Base-by-base conservation (phyloP, 192 early-diverging fungal genomes). In the Phlyctochytrium planicorne region DNA sequence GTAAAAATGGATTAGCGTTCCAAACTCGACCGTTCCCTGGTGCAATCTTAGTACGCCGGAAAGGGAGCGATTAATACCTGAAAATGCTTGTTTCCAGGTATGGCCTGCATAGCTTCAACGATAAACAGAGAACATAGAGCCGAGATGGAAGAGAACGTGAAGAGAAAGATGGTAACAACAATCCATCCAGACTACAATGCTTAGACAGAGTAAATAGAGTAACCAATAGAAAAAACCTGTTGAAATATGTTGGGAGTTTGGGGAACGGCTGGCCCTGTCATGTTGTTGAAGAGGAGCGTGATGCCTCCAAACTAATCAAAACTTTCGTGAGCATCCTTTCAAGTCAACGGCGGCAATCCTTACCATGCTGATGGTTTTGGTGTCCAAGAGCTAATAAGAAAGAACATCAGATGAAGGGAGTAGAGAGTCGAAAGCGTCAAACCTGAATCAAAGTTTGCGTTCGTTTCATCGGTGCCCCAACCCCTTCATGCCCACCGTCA, bases 1-100 rank as follows among this genome's bases (percentile, higher is more conserved):
- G 60, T 84, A 86, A 67, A 86, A 86, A 65, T 84, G 79, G 74
- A 86, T 82, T 14, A 86, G 67, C 30, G 84, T 86, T 0, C 75
- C 82, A 71, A 76, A 86, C 62, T 86, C 84, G 20, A 86, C 84
- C 2, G 77, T 80, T 20, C 84, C 84, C 70, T 78, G 34, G 17
- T n/a, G 30, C 17, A 52, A 30, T 16, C 37, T 27, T 17, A 62
- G 31, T 17, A 12, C 59, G 24, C 20, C 4, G 25, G 25, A 23
- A 63, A 32, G 3, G 20, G 6, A 12, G 17, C 3, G 33, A 14
- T 2, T 17, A 60, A 6, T 31, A 75, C 75, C 70, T 82, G 78
- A 40, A 86, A 86, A 59, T 82, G 70, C 34, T 73, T 72, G 57
- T 86, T 86, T 59, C 84, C 84, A 0, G 84, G 84, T 52, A 86